phyloP scores from a whole-genome alignment of 805 yeast genomes.

The Priceomyces haplophilus region DNA sequence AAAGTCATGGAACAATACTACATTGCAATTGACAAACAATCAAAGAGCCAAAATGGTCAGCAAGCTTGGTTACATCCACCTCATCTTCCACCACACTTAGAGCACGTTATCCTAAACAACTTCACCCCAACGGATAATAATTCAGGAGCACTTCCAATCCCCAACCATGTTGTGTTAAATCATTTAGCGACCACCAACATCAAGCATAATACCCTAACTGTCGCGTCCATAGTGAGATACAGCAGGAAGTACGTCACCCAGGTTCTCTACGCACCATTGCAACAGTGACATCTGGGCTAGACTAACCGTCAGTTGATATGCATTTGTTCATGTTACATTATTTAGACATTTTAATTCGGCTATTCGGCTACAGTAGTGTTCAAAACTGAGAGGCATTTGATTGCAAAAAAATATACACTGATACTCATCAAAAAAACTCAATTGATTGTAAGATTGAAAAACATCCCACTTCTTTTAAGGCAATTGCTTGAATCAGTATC shows the following conservation, averaged over 20 bases:
- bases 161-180: slow-evolving; percentile 90
- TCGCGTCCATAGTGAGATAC: slow-evolving; percentile 86
- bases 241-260: slow-evolving; percentile 88
- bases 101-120: slow-evolving; percentile 84
- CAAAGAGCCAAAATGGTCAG: slow-evolving; percentile 53
- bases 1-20: slow-evolving; percentile 85
- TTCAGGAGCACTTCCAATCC: slow-evolving; percentile 86
- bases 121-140: slow-evolving; percentile 63
- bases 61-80: slow-evolving; percentile 86
- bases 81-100: slow-evolving; percentile 93
- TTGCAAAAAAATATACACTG: background rate
- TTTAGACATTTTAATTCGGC: background rate
- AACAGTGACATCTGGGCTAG: slow-evolving; percentile 23
- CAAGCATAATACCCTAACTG: slow-evolving; percentile 90
- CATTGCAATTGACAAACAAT: slow-evolving; percentile 67
- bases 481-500: background rate
- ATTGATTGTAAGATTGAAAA: background rate
- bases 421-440: background rate
- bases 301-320: background rate
- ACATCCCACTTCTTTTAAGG: no score
- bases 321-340: background rate
- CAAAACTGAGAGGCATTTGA: background rate
- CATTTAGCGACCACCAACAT: slow-evolving; percentile 95
- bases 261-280: slow-evolving; percentile 84
- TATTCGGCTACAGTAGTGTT: background rate